Base-by-base conservation (phyloP, 139 green algal genomes). In the Picochlorum costavermella region DNA sequence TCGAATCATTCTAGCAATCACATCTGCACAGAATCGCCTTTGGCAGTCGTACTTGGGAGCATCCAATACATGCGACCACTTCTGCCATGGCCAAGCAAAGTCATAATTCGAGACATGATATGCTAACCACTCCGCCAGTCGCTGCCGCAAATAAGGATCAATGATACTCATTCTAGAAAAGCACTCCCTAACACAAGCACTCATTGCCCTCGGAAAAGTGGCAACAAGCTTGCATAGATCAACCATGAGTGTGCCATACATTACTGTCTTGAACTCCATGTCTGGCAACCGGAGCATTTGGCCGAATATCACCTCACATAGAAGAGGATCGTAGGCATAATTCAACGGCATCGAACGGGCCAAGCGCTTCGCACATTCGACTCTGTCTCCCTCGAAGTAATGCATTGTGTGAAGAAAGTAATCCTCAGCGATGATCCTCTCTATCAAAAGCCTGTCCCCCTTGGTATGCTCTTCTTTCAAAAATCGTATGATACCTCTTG, bases 81-180 rank as follows among this genome's bases (percentile, higher is more conserved):
- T 80, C 51, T 81, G 66, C 91, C 91, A 97, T 26, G 90, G 89
- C 91, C 91, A 97, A 68, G 86, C 60, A 67, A 84, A 95, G 20
- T 88, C 66, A 55, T 92, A 91, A 74, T 91, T 90, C 59, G 74
- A 88, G 33, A 96, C 74, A 78, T 95, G 90, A 75, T 92, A 90
- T n/a, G 86, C 78, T 53, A 95, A 80, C 88, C 88, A 96, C 13
- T 85, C 73, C 4, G 83, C 74, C 49, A 96, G 58, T 33, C 86
- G 77, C 9, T 46, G 28, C 29, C 70, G 65, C 55, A 92, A 81
- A 72, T 90, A 77, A 1, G 84, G 80, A 67, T 95, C 89, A 61
- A 89, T 56, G 8, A 61, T 51, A 31, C 73, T 69, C 76, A 90
- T 76, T 37, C 81, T 67, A 5, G 65, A 68, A 68, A 90, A 88